Evolutionary conservation across 2,329 filamentous ascomycete genomes (phyloP), one percentile per base, ranked within the genome.

Genomic region (Trichophyton verrucosum): DNA sequence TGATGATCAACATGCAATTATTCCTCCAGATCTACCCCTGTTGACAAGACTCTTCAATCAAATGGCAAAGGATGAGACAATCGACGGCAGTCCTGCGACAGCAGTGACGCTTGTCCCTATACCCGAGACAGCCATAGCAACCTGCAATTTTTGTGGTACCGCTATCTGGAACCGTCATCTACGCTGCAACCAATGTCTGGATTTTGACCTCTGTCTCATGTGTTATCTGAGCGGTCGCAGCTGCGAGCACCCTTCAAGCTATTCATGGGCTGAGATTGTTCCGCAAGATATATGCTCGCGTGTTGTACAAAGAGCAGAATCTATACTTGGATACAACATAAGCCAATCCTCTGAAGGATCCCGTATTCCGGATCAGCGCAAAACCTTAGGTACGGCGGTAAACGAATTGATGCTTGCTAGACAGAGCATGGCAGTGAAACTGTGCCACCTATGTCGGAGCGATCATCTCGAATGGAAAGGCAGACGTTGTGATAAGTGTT

Each of bases 151-250:
- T 61, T 73, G 71, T 63, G 69, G 68, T 20, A 68, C 71, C 3
- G 71, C 71, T n/a, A 73, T 74, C 46, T 73, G 72, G 72, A 73
- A 74, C 58, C 69, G 70, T 20, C 71, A 74, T 66, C 62, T 74
- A 20, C 70, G 70, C n/a, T 74, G 71, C 57, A 69, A 70, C 17
- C 65, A 70, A 53, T 74, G 72, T 57, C 66, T 68, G 17, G 71
- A 73, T 61, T 73, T 74, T 61, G 71, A 73, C 58, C 65, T 74
- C 27, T 74, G 71, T 60, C 62, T 73, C 44, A 67, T 68, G 13
- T 74, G 71, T 61, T 73, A 70, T 60, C 63, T 73, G 8, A 72
- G 68, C 36, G 71, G 70, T 33, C 67, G 71, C 46, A 72, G 71
- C 61, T 74, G 71, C 56, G 70, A 72, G 60, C 72, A 73, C 65